Conservation (phyloP, 2,329 filamentous ascomycete genomes). For the Fusarium succisae region DNA sequence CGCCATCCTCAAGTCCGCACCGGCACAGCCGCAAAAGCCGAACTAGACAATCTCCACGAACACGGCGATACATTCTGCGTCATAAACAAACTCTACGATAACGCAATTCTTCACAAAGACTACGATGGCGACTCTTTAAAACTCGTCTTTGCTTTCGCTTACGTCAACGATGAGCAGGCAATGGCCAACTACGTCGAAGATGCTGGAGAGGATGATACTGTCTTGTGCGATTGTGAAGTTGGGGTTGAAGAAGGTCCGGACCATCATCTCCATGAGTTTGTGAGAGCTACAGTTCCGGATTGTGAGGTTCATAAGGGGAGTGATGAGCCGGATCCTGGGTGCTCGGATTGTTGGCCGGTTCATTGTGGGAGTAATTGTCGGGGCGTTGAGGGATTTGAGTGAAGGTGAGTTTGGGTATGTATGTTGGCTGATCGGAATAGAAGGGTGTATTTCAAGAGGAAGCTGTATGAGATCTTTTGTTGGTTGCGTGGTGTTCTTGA, state of each 20-base stretch:
- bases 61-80: neutral
- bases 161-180: neutral
- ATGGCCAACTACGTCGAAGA: neutral
- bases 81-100: neutral
- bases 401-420: too few relatives aligned
- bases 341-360: neutral
- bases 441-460: accelerated
- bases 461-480: neutral
- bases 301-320: neutral
- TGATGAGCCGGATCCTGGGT: neutral
- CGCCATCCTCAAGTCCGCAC: neutral
- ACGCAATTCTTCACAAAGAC: neutral
- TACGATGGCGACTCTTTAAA: neutral
- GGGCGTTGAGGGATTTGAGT: neutral
- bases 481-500: neutral
- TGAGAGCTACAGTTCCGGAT: neutral
- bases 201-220: accelerated
- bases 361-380: neutral
- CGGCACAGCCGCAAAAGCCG: neutral
- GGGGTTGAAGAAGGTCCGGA: neutral
- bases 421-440: accelerated
- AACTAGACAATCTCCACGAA: neutral
- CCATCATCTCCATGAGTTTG: neutral
- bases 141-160: neutral
- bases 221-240: neutral